These are phyloP conservation scores for Pestalotiopsis sp. DNA, from an alignment of 2,329 filamentous ascomycete genomes.

Conservation along the genomic window DNA sequence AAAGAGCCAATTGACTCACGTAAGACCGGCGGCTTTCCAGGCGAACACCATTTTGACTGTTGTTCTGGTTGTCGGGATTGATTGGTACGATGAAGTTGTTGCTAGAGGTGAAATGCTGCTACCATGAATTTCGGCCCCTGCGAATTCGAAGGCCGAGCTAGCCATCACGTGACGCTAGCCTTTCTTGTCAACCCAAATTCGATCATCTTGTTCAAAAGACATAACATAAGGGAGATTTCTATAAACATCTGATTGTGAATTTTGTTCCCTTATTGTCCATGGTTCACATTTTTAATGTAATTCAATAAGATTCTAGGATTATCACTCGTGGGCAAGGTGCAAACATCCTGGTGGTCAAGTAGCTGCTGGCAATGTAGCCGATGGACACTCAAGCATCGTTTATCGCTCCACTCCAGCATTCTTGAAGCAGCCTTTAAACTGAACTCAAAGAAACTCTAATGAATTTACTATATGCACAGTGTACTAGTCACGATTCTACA, in stretches of 20 bases:
- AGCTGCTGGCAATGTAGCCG: neutral
- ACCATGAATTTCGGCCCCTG: constrained; percentile 11
- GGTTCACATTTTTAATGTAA: neutral
- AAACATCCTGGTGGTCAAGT: neutral
- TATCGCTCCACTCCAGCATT: neutral
- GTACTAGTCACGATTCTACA: constrained; percentile 40
- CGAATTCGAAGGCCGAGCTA: constrained; percentile 14
- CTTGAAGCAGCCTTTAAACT: neutral
- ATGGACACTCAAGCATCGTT: neutral
- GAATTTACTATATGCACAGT: constrained; percentile 50
- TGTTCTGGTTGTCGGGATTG: constrained; percentile 34
- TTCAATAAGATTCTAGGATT: neutral
- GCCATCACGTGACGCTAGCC: constrained; percentile 8
- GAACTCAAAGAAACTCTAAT: constrained; percentile 34
- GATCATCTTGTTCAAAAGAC: neutral
- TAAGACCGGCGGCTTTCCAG: constrained; percentile 97
- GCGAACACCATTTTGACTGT: constrained; percentile 86
- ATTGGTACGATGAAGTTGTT: constrained; percentile 30
- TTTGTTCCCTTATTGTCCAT: neutral
- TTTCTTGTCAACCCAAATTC: neutral
- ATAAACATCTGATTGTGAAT: neutral
- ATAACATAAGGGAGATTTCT: neutral
- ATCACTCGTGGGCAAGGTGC: neutral
- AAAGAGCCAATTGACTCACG: constrained; percentile 61
- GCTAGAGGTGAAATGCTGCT: constrained; percentile 15